These are phyloP conservation scores for Fomitopsis pulvina DNA, from an alignment of 768 basidiomycete genomes.

Conservation along the genomic window DNA sequence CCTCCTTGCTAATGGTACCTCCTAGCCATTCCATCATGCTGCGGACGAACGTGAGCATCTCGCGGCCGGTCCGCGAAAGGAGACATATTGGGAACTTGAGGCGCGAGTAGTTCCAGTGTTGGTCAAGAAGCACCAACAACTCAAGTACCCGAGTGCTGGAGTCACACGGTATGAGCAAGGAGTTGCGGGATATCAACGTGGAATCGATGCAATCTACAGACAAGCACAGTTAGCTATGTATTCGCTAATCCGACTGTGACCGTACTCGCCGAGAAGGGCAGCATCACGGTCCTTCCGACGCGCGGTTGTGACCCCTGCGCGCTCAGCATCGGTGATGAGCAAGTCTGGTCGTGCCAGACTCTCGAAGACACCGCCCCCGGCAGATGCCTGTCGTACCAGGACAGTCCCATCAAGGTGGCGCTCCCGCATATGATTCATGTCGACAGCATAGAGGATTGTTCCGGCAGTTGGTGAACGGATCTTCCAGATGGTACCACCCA, in stretches of 20 bases:
- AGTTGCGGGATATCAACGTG: constrained; percentile 74
- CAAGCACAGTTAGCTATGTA: neutral
- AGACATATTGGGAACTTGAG: constrained; percentile 87
- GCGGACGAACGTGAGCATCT: constrained; percentile 89
- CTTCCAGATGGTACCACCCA: constrained; percentile 98
- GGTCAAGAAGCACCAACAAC: constrained; percentile 90
- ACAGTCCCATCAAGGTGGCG: constrained; percentile 94
- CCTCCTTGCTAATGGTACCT: constrained; percentile 89
- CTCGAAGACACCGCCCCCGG: constrained; percentile 76
- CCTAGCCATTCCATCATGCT: constrained; percentile 99
- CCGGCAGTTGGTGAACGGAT: constrained; percentile 96
- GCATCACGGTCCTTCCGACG: constrained; percentile 87
- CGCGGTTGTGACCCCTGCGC: constrained; percentile 75
- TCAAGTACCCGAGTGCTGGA: constrained; percentile 93
- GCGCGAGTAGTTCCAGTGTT: constrained; percentile 91
- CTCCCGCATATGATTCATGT: constrained; percentile 94
- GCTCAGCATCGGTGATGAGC: constrained; percentile 88
- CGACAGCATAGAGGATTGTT: constrained; percentile 91
- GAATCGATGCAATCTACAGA: constrained; percentile 77
- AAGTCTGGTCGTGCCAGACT: constrained; percentile 86
- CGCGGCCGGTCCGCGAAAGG: constrained; percentile 83
- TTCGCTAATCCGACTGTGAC: neutral
- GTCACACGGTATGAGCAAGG: constrained; percentile 87
- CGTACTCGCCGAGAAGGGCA: constrained; percentile 65
- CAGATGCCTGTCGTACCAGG: constrained; percentile 66